Evolutionary conservation across 2,329 filamentous ascomycete species (phyloP), one percentile per base, ranked within the genome.

Genomic region (Mariannaea sp.): DNA sequence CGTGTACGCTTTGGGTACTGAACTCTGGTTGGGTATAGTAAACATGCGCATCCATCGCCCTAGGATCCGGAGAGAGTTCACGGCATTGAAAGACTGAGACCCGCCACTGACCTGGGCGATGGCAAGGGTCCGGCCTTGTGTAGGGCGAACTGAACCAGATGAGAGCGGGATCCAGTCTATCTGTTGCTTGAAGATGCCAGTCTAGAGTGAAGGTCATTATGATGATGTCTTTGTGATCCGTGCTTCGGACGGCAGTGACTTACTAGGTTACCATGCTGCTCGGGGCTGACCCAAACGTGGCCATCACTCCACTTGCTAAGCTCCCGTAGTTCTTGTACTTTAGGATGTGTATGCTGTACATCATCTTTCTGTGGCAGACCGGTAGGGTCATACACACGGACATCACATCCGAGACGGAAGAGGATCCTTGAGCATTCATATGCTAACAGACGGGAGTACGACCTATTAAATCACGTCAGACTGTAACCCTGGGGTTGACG

Each of bases 11-110:
- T 75, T 80, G 0, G 85, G 85, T 2, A 88, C 76, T 0, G 80
- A 85, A 19, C 78, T 82, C 66, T 88, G 85, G 64, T 88, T 88
- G 0, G 84, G 82, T 20, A 87, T 86, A 1, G 78, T 73, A 58
- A 86, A 87, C 83, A 87, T 87, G 33, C 84, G 78, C 84, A 87
- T 87, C 85, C 85, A 88, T 0, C 85, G 77, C 0, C 85, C 85
- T 0, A 88, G 74, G 9, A 88, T 78, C 0, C 85, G 77, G n/a
- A 88, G 72, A 1, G 79, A 79, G 62, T 88, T 88, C 7, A 88
- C 83, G 0, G 83, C 80, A 60, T 89, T 88, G 72, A 88, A 88
- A 0, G 79, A 83, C 65, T 88, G 85, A 0, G 80, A 85, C 0
- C 85, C 85, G 13, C 85, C 85, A 46, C 75, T 81, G 0, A 88